These are phyloP conservation scores for Allodekkera sacchari DNA, from an alignment of 805 yeast genomes.

Conservation along the genomic window DNA sequence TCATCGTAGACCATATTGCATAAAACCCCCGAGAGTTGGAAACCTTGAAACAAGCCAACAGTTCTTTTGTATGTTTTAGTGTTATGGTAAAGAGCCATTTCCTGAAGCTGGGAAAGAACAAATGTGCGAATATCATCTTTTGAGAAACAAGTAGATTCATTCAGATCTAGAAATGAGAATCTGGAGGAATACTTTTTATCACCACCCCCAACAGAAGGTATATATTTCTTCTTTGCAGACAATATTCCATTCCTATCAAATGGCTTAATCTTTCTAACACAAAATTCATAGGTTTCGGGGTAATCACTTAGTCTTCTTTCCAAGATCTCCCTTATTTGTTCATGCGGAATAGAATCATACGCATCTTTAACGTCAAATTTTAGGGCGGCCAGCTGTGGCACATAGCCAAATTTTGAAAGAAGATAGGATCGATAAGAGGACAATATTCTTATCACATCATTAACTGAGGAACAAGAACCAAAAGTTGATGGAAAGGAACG, in stretches of 20 bases:
- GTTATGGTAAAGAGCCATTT: constrained; percentile 36
- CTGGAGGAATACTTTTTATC: not conserved
- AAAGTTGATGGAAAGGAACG: not conserved
- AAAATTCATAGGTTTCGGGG: constrained; percentile 7
- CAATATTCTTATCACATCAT: constrained; percentile 36
- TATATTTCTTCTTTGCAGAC: constrained; percentile 1
- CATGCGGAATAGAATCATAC: constrained; percentile 61
- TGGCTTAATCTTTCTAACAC: constrained; percentile 6
- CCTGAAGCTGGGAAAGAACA: constrained; percentile 44
- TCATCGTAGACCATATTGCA: constrained; percentile 69
- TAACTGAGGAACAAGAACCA: constrained; percentile 24
- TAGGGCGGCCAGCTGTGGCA: constrained; percentile 39
- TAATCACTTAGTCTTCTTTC: constrained; percentile 13
- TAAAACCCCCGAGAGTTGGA: constrained; percentile 62
- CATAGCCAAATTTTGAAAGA: constrained; percentile 5
- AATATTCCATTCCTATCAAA: constrained; percentile 2
- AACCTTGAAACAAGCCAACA: constrained; percentile 79
- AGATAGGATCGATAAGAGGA: constrained; percentile 28
- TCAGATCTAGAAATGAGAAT: not conserved
- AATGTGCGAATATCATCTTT: constrained; percentile 37
- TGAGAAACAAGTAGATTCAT: constrained; percentile 18
- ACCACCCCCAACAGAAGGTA: too few relatives aligned
- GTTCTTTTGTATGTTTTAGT: constrained; percentile 36
- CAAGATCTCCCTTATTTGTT: constrained; percentile 16
- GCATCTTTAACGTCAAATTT: constrained; percentile 75